phyloP scores from a whole-genome alignment of 1,284 basidiomycete genomes.

The Coniferiporia weirii region DNA sequence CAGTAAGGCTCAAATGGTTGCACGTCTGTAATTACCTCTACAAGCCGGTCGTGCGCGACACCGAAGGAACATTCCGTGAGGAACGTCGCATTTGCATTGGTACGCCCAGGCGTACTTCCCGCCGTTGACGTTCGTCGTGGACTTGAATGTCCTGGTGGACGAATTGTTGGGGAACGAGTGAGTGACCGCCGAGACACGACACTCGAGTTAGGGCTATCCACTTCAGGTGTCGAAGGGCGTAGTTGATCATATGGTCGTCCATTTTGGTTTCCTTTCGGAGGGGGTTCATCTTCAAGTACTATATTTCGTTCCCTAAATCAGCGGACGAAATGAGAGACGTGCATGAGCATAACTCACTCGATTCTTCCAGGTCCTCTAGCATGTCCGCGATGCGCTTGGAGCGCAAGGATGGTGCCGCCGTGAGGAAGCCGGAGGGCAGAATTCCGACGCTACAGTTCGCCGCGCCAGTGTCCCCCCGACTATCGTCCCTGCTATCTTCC shows the following conservation, averaged over 20 bases:
- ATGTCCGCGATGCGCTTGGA: slow-evolving; percentile 77
- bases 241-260: not conserved
- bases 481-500: too few species aligned
- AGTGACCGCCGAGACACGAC: slow-evolving; percentile 39
- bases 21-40: slow-evolving; percentile 91
- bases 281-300: slow-evolving; percentile 42
- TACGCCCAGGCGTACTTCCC: slow-evolving; percentile 1
- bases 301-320: not conserved
- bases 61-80: slow-evolving; percentile 94
- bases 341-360: slow-evolving; percentile 41
- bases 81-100: slow-evolving; percentile 57
- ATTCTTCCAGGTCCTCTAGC: slow-evolving; percentile 64
- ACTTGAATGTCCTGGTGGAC: slow-evolving; percentile 28
- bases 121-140: not conserved
- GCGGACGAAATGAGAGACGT: not conserved
- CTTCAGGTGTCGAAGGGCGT: not conserved
- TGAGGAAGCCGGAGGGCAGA: not conserved
- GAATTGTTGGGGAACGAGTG: slow-evolving; percentile 38
- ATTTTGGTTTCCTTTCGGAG: slow-evolving; percentile 45
- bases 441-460: slow-evolving; percentile 23
- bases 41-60: slow-evolving; percentile 84
- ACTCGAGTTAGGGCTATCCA: not conserved
- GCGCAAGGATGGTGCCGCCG: slow-evolving; percentile 49
- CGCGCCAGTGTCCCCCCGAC: too few species aligned
- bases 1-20: slow-evolving; percentile 94